Conservation (phyloP, 1,139 yeast species). For the Lodderomyces theae region DNA sequence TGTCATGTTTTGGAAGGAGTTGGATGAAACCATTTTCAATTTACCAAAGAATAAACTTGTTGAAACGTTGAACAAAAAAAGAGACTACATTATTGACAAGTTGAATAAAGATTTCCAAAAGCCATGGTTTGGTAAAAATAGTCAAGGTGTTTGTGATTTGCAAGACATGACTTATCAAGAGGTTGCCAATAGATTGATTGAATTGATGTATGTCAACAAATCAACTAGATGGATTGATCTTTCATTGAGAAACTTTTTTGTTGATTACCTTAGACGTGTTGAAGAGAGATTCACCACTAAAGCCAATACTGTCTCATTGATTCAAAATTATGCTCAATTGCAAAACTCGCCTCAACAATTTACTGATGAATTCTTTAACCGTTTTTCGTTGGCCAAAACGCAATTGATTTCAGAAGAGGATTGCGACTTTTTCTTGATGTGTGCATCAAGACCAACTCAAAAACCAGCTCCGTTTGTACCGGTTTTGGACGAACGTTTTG, state of each 20-base stretch:
- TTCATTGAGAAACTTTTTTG: constrained; percentile 82
- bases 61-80: constrained; percentile 79
- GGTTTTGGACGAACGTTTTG: constrained; percentile 88
- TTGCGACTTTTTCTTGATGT: constrained; percentile 84
- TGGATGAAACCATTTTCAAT: constrained; percentile 89
- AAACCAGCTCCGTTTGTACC: constrained; percentile 99
- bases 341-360: constrained; percentile 59
- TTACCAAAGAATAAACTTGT: constrained; percentile 87
- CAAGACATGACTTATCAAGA: constrained; percentile 96
- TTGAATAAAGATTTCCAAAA: constrained; percentile 95
- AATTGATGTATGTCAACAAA: constrained; percentile 80
- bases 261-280: constrained; percentile 84
- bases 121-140: constrained; percentile 90
- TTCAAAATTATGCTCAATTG: constrained; percentile 72
- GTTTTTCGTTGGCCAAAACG: constrained; percentile 68
- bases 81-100: constrained; percentile 76
- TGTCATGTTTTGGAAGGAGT: constrained; percentile 93
- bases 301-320: constrained; percentile 55
- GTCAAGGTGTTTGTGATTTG: constrained; percentile 80
- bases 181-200: constrained; percentile 84
- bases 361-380: constrained; percentile 56
- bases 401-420: constrained; percentile 96
- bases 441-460: constrained; percentile 81
- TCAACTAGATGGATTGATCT: constrained; percentile 86
- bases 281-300: constrained; percentile 88